Evolutionary conservation across 768 basidiomycete genomes (phyloP).

Genomic region (Suillus tomentosus): DNA sequence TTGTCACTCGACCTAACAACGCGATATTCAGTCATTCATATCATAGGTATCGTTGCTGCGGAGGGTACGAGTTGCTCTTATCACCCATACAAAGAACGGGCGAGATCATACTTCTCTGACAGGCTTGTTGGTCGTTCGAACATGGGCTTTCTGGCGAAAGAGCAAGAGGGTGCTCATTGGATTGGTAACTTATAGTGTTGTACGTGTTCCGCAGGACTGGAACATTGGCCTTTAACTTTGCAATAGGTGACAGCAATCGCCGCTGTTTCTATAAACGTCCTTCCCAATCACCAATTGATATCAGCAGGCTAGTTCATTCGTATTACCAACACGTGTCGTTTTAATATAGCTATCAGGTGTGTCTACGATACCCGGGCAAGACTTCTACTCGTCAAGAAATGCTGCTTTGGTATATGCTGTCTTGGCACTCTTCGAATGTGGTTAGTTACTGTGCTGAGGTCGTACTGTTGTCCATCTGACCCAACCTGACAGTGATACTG

Average conservation of each 20-base stretch:
- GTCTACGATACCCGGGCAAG: neutral
- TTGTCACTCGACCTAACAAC: neutral
- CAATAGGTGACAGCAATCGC: conserved; percentile 14
- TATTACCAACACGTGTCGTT: neutral
- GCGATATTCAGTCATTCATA: conserved; percentile 11
- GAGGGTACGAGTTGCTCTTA: conserved; percentile 6
- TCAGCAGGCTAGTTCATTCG: conserved; percentile 9
- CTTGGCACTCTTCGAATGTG: neutral
- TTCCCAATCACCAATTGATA: conserved; percentile 12
- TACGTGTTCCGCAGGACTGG: conserved; percentile 6
- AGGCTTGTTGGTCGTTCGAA: conserved; percentile 23
- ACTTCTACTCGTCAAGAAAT: neutral
- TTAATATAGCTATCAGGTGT: neutral
- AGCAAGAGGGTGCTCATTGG: conserved; percentile 16
- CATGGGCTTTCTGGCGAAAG: conserved; percentile 24
- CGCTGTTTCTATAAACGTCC: conserved; percentile 10
- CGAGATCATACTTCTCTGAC: neutral
- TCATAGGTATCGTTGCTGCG: conserved; percentile 12
- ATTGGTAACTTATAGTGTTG: conserved; percentile 15
- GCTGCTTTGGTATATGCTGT: conserved; percentile 2
- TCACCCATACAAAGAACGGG: neutral
- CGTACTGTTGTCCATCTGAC: neutral
- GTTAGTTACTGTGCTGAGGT: neutral
- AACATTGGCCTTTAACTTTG: neutral
- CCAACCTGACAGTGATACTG: conserved; percentile 1